Conservation (phyloP, 257 asterid species). For the Solanum infundibuliforme region DNA sequence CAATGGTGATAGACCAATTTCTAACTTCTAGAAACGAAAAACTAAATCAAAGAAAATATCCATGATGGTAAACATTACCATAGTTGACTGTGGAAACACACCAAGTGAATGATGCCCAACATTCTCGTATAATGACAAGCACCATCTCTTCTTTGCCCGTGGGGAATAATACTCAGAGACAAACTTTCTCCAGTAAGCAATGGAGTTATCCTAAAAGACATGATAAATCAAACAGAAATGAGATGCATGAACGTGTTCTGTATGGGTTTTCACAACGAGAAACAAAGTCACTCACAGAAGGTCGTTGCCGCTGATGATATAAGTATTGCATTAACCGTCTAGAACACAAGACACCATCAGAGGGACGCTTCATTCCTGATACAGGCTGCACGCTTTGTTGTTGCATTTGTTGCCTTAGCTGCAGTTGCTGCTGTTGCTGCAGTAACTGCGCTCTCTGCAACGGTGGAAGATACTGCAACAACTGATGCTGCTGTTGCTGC, state of each 20-base stretch:
- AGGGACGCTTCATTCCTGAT: slow-evolving; percentile 62
- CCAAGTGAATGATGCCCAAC: slow-evolving; percentile 93
- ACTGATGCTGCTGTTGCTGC: slow-evolving; percentile 53
- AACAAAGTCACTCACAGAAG: slow-evolving; percentile 54
- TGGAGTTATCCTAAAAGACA: slow-evolving; percentile 55
- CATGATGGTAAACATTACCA: slow-evolving; percentile 38
- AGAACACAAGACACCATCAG: slow-evolving; percentile 86
- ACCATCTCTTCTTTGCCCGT: slow-evolving; percentile 97
- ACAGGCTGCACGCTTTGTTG: slow-evolving; percentile 64
- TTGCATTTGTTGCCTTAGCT: slow-evolving; percentile 64
- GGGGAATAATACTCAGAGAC: slow-evolving; percentile 94
- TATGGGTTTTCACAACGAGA: neutral
- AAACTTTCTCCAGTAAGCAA: slow-evolving; percentile 97
- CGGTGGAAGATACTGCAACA: slow-evolving; percentile 76
- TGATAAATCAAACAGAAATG: neutral
- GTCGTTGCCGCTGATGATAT: slow-evolving; percentile 91
- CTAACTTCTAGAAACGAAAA: neutral
- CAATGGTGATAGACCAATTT: neutral
- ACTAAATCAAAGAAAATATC: neutral
- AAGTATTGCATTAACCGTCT: slow-evolving; percentile 91
- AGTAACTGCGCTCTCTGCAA: slow-evolving; percentile 71
- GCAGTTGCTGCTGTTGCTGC: slow-evolving; percentile 75
- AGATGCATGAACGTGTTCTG: neutral
- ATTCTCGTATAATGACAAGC: slow-evolving; percentile 78
- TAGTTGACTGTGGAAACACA: slow-evolving; percentile 90